Conservation (phyloP, 2,329 filamentous ascomycete genomes). For the Colletotrichum nymphaeae region DNA sequence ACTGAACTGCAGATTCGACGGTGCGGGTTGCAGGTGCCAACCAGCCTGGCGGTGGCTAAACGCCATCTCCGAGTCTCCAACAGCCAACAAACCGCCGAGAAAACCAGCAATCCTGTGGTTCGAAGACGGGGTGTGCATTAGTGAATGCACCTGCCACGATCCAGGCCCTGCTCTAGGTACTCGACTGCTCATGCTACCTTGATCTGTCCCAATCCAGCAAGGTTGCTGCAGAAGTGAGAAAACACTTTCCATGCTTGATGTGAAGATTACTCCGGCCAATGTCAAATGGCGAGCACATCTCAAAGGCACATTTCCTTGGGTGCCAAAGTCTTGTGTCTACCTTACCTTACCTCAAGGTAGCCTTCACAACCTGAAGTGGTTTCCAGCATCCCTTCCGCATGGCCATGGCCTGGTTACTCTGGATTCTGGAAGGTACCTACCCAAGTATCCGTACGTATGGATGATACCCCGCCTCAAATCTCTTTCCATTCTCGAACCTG, state of each 20-base stretch:
- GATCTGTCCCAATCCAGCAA: neutral
- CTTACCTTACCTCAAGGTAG: too few species aligned
- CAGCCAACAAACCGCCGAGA: neutral
- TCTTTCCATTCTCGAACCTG: constrained; percentile 33
- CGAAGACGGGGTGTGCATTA: neutral
- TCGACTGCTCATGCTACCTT: constrained; percentile 1
- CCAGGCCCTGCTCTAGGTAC: constrained; percentile 8
- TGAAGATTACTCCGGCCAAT: too few species aligned
- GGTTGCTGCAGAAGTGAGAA: neutral
- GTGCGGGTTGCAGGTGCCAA: constrained; percentile 14
- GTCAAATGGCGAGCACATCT: too few species aligned
- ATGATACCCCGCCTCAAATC: constrained; percentile 28
- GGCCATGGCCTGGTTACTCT: neutral
- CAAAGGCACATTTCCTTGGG: too few species aligned
- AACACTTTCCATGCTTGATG: neutral
- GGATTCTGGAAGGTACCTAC: neutral
- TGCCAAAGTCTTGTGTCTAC: too few species aligned
- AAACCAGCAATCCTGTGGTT: neutral
- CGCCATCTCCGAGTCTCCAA: neutral
- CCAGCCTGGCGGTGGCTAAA: neutral
- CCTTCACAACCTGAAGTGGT: too few species aligned
- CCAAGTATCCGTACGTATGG: too few species aligned
- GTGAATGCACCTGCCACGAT: constrained; percentile 1
- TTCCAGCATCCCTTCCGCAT: too few species aligned
- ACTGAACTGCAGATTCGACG: neutral